Base-by-base conservation (phyloP, 108 stramenopile species). In the Seminavis robusta region DNA sequence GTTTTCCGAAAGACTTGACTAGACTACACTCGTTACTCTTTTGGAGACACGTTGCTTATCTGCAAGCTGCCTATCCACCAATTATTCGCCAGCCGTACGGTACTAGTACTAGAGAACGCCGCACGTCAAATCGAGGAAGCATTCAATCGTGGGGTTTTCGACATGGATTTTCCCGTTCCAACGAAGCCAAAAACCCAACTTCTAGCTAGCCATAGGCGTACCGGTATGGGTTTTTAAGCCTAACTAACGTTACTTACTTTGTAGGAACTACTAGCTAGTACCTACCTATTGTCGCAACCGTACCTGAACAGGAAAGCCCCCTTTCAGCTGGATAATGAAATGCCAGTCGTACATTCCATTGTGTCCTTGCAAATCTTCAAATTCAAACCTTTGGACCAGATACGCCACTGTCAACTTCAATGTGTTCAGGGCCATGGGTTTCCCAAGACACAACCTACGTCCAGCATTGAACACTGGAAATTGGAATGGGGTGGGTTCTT, bases 141-240 rank as follows among this genome's bases (percentile, higher is more conserved):
- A n/a, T n/a, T n/a, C n/a, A n/a, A n/a, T n/a, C n/a, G n/a, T n/a
- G n/a, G n/a, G n/a, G n/a, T n/a, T n/a, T n/a, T 73, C 76, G 77
- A 6, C 63, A 13, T 21, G 29, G 28, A 25, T 69, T 44, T 2
- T 26, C 23, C 26, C 71, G 53, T 5, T 67, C 70, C 59, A 77
- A 33, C 13, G 80, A 76, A 36, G 60, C 65, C 19, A 82, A 57
- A 2, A 76, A 69, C 3, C 77, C 33, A 17, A 49, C 73, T 44
- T 82, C 80, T 11, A 42, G 33, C 19, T 43, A 47, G 20, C 74
- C 64, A 13, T 43, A 61, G 16, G 41, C 37, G 4, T 62, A 56
- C 62, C 75, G 77, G 15, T 25, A 27, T 13, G 77, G 37, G n/a
- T n/a, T n/a, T n/a, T n/a, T n/a, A n/a, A n/a, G n/a, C n/a, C n/a